phyloP scores from a whole-genome alignment of 495 filamentous ascomycete species.

The Penicillium robsamsonii region DNA sequence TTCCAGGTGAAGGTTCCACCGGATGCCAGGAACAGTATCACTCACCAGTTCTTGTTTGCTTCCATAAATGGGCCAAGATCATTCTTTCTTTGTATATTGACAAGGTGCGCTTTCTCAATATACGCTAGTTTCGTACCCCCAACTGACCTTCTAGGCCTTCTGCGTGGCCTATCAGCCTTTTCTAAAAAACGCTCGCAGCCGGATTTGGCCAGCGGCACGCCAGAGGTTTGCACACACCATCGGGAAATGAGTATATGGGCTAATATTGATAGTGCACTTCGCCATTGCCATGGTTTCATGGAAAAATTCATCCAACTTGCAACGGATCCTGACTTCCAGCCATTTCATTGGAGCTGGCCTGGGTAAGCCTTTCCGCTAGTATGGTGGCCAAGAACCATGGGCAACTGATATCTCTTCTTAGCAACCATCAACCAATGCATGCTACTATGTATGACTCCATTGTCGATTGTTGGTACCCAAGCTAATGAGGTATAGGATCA shows the following conservation, averaged over 20 bases:
- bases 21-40: slow-evolving; percentile 49
- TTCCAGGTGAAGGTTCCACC: slow-evolving; percentile 37
- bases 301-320: slow-evolving; percentile 54
- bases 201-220: slow-evolving; percentile 51
- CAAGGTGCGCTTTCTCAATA: slow-evolving; percentile 28
- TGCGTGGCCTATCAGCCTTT: slow-evolving; percentile 57
- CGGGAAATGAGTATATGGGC: neutral
- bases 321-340: slow-evolving; percentile 52
- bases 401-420: slow-evolving; percentile 12
- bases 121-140: too few relatives aligned
- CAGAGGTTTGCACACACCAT: slow-evolving; percentile 39
- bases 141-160: slow-evolving; percentile 37
- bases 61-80: slow-evolving; percentile 49
- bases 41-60: slow-evolving; percentile 42
- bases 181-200: slow-evolving; percentile 54
- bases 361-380: slow-evolving; percentile 26
- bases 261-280: slow-evolving; percentile 45
- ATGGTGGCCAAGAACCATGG: neutral
- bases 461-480: neutral
- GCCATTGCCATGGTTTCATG: slow-evolving; percentile 55
- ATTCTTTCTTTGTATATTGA: slow-evolving; percentile 46
- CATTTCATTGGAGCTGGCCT: slow-evolving; percentile 59
- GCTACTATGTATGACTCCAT: slow-evolving; percentile 42
- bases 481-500: slow-evolving; percentile 36
- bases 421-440: slow-evolving; percentile 56